These are phyloP conservation scores for Colletotrichum siamense DNA, from an alignment of 2,329 filamentous ascomycete species.

Conservation along the genomic window DNA sequence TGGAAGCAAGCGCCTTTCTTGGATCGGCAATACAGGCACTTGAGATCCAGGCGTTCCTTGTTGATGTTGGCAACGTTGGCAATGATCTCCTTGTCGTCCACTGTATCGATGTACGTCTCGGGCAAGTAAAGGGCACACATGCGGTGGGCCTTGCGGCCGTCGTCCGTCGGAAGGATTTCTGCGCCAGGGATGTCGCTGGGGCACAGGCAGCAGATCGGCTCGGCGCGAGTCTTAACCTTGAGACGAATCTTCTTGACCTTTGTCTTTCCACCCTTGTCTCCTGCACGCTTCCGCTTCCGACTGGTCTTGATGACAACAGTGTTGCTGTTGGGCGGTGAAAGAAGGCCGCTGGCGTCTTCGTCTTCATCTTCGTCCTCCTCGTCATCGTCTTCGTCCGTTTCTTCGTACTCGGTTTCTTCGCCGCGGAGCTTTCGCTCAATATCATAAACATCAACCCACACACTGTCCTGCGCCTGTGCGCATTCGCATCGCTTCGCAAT, in stretches of 20 bases:
- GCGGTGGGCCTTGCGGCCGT: constrained; percentile 85
- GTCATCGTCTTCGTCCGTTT: constrained; percentile 74
- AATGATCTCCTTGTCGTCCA: constrained; percentile 75
- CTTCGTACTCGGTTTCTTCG: constrained; percentile 84
- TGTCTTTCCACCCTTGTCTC: constrained; percentile 49
- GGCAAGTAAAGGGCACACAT: constrained; percentile 91
- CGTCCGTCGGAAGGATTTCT: constrained; percentile 85
- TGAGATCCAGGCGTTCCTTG: constrained; percentile 87
- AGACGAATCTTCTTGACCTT: constrained; percentile 81
- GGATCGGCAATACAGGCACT: constrained; percentile 93
- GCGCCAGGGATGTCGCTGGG: constrained; percentile 87
- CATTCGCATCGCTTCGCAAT: constrained; percentile 98
- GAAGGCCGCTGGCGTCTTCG: constrained; percentile 70
- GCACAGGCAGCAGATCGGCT: constrained; percentile 88
- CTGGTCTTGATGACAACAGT: constrained; percentile 34
- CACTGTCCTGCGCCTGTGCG: constrained; percentile 92
- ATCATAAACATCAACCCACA: constrained; percentile 97
- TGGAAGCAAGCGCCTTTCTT: constrained; percentile 97
- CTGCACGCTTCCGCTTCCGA: constrained; percentile 70
- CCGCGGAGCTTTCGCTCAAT: constrained; percentile 94
- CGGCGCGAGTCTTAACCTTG: constrained; percentile 71
- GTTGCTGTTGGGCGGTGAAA: constrained; percentile 69
- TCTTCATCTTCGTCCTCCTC: constrained; percentile 70
- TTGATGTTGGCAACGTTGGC: constrained; percentile 82
- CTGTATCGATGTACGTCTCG: constrained; percentile 83